Conservation (phyloP, 139 green algal species). For the Chlorella sp. region DNA sequence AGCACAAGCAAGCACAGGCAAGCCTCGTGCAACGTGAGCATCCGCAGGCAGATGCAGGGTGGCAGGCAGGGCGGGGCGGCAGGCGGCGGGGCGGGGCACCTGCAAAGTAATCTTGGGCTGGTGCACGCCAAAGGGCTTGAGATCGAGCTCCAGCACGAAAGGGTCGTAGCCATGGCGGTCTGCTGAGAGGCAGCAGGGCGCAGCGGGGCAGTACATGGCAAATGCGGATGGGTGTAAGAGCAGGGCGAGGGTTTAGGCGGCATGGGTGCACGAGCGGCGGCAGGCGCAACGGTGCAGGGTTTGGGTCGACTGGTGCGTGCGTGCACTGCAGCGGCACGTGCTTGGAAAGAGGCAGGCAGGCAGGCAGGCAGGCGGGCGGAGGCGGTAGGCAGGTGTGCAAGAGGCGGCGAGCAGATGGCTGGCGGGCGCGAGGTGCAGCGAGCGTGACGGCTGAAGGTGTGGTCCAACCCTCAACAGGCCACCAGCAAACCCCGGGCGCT, state of each 20-base stretch:
- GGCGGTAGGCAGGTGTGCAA: background rate
- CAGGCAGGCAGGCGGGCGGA: background rate
- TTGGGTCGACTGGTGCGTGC: background rate
- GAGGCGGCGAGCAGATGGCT: background rate
- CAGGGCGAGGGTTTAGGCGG: too few species aligned
- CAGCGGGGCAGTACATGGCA: background rate
- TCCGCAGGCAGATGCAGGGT: background rate
- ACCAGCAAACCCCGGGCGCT: too few species aligned
- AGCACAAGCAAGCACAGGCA: background rate
- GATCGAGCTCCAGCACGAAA: slow-evolving; percentile 74
- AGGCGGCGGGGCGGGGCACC: slow-evolving; percentile 52
- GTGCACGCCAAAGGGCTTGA: slow-evolving; percentile 70
- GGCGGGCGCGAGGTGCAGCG: too few species aligned
- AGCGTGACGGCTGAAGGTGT: too few species aligned
- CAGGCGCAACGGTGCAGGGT: too few species aligned
- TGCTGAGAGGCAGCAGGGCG: background rate
- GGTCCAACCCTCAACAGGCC: too few species aligned
- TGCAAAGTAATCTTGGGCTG: slow-evolving; percentile 68
- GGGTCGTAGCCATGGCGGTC: slow-evolving; percentile 49
- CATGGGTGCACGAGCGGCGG: too few species aligned
- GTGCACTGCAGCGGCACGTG: background rate
- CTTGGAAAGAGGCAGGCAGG: background rate
- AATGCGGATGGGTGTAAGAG: background rate
- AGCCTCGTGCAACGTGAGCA: too few species aligned
- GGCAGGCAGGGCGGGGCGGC: too few species aligned